Percentiles rank a stretch among this genome's conserved stretches.
phyloP scores from a whole-genome alignment of 1,284 basidiomycete genomes.

The Fomitopsis pinicola region DNA sequence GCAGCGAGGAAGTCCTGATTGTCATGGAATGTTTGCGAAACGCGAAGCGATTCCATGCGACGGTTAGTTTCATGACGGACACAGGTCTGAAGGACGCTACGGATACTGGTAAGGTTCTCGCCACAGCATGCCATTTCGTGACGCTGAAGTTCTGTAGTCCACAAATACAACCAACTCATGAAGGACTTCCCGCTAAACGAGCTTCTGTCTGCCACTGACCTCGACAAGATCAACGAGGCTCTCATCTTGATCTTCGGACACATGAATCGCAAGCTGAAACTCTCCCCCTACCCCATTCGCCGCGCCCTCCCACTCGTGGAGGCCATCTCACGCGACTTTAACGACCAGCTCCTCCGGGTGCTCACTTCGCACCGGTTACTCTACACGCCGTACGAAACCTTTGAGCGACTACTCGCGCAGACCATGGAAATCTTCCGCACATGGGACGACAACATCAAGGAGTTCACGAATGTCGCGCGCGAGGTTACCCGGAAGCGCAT shows the following conservation, averaged over 20 bases:
- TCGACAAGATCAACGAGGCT: slow-evolving; percentile 91
- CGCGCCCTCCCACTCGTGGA: slow-evolving; percentile 95
- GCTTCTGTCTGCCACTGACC: slow-evolving; percentile 91
- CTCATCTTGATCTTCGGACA: slow-evolving; percentile 88
- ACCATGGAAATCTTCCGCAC: slow-evolving; percentile 84
- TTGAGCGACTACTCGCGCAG: slow-evolving; percentile 80
- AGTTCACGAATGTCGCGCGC: slow-evolving; percentile 95
- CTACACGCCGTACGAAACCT: slow-evolving; percentile 92
- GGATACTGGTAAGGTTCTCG: slow-evolving; percentile 61
- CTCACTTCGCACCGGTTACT: slow-evolving; percentile 87
- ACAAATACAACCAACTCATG: slow-evolving; percentile 98
- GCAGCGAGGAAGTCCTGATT: slow-evolving; percentile 90
- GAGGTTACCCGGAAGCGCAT: slow-evolving; percentile 90
- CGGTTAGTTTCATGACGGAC: slow-evolving; percentile 96
- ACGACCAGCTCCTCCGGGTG: slow-evolving; percentile 90
- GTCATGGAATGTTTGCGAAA: slow-evolving; percentile 95
- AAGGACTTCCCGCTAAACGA: slow-evolving; percentile 98
- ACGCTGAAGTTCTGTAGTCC: slow-evolving; percentile 46
- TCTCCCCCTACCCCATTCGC: slow-evolving; percentile 94
- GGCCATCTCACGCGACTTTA: slow-evolving; percentile 96
- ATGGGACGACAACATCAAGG: slow-evolving; percentile 98
- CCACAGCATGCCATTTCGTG: neutral
- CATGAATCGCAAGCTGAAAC: slow-evolving; percentile 92
- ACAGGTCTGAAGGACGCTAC: slow-evolving; percentile 94
- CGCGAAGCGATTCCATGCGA: slow-evolving; percentile 96